Percentiles rank a stretch among this genome's conserved stretches.
Conservation (phyloP, 768 basidiomycete genomes). For the Guyanaporus albipodus region DNA sequence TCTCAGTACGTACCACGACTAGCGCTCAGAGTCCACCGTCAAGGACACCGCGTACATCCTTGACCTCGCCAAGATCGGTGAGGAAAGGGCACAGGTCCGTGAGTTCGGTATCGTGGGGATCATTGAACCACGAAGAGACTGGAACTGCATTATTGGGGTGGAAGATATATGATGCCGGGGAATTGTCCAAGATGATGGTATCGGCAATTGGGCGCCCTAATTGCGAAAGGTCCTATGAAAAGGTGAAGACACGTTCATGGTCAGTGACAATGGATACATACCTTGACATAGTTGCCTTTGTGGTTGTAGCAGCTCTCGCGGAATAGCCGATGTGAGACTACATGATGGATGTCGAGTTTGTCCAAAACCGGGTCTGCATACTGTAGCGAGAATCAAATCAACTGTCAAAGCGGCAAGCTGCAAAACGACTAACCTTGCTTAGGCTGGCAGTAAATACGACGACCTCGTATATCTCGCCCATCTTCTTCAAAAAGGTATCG, state of each 20-base stretch:
- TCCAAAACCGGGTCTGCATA: slow-evolving; percentile 99
- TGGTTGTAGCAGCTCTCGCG: slow-evolving; percentile 99
- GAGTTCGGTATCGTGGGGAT: slow-evolving; percentile 96
- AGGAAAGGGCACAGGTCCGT: slow-evolving; percentile 95
- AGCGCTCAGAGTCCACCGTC: slow-evolving; percentile 69
- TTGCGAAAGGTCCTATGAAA: slow-evolving; percentile 90
- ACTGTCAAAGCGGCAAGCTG: not conserved
- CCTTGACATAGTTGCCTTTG: slow-evolving; percentile 99
- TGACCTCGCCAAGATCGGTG: slow-evolving; percentile 76
- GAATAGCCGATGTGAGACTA: slow-evolving; percentile 92
- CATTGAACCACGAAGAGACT: slow-evolving; percentile 99
- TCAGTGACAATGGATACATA: slow-evolving; percentile 32
- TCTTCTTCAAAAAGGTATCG: slow-evolving; percentile 92
- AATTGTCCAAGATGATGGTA: slow-evolving; percentile 98
- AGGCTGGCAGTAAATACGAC: slow-evolving; percentile 98
- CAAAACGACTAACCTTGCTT: slow-evolving; percentile 69
- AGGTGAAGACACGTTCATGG: not conserved
- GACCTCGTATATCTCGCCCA: slow-evolving; percentile 98
- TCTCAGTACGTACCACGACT: slow-evolving; percentile 17
- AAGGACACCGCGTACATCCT: slow-evolving; percentile 88
- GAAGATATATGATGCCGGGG: slow-evolving; percentile 98
- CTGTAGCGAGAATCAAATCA: slow-evolving; percentile 38
- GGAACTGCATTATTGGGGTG: slow-evolving; percentile 99
- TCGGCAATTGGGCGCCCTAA: slow-evolving; percentile 91
- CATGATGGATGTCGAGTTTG: slow-evolving; percentile 89